A percentile compares a stretch with the other conserved stretches of the same genome.
Conservation (phyloP, 805 yeast genomes). For the Brettanomyces anomalus region DNA sequence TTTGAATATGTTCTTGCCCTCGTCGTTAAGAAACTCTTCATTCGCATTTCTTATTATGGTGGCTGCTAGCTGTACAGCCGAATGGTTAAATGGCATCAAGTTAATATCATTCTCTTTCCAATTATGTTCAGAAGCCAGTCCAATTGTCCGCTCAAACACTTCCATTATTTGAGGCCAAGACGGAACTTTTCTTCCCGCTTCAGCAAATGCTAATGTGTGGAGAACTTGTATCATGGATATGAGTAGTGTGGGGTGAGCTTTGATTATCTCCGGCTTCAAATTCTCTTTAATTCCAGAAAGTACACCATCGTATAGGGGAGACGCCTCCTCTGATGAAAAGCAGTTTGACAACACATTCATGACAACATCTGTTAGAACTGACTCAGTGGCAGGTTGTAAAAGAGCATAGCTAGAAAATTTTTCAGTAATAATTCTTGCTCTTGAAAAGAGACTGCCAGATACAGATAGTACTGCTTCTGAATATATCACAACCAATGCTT, state of each 20-base stretch:
- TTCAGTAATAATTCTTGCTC: slow-evolving; percentile 42
- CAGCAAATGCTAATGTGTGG: slow-evolving; percentile 49
- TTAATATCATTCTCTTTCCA: slow-evolving; percentile 6
- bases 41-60: slow-evolving; percentile 46
- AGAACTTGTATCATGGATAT: slow-evolving; percentile 33
- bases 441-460: slow-evolving; percentile 66
- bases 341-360: slow-evolving; percentile 47
- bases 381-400: slow-evolving; percentile 19
- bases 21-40: slow-evolving; percentile 33
- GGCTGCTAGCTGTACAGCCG: slow-evolving; percentile 37
- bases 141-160: slow-evolving; percentile 6
- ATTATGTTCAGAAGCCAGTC: slow-evolving; percentile 6
- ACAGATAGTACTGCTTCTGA: slow-evolving; percentile 72
- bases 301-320: slow-evolving; percentile 32
- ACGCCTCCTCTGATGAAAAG: slow-evolving; percentile 33
- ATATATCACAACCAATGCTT: slow-evolving; percentile 50
- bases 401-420: slow-evolving; percentile 20
- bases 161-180: slow-evolving; percentile 35
- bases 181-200: slow-evolving; percentile 56
- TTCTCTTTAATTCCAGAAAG: slow-evolving; percentile 11
- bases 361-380: slow-evolving; percentile 51
- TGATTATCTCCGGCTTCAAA: slow-evolving; percentile 6
- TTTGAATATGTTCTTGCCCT: slow-evolving; percentile 35
- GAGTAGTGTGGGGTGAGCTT: slow-evolving; percentile 7
- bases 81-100: slow-evolving; percentile 11